These are phyloP conservation scores for Aspergillus sp. DNA, from an alignment of 2,329 filamentous ascomycete genomes.

Conservation along the genomic window DNA sequence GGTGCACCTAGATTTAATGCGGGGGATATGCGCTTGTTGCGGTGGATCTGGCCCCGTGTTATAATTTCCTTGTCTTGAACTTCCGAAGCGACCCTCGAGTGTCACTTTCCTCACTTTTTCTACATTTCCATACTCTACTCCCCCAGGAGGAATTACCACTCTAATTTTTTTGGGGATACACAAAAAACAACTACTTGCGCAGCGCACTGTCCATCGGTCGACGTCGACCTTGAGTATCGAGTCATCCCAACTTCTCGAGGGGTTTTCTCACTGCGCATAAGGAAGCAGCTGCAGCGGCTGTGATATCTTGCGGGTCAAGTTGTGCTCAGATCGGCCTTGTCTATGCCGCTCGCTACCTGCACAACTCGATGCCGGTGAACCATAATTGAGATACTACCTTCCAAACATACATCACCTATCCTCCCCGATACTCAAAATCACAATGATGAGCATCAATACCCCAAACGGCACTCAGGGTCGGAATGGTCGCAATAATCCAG, in stretches of 20 bases:
- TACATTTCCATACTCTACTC: background rate
- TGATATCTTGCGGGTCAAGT: slow-evolving; percentile 20
- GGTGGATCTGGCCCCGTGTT: slow-evolving; percentile 14
- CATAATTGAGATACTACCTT: slow-evolving; percentile 3
- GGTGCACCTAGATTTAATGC: slow-evolving; percentile 15
- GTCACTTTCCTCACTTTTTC: background rate
- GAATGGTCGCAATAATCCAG: slow-evolving; percentile 50
- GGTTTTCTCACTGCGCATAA: background rate
- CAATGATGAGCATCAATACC: slow-evolving; percentile 32
- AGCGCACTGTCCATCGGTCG: slow-evolving; percentile 13
- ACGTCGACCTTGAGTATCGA: slow-evolving; percentile 10
- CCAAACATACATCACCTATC: background rate
- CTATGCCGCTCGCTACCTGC: slow-evolving; percentile 23
- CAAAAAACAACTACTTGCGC: slow-evolving; percentile 1
- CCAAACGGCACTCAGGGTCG: slow-evolving; percentile 29
- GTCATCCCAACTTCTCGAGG: background rate
- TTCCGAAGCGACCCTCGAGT: background rate
- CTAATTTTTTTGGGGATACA: background rate
- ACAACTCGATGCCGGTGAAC: slow-evolving; percentile 21
- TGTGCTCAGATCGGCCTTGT: slow-evolving; percentile 27
- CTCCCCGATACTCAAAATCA: background rate
- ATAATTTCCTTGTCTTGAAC: slow-evolving; percentile 14
- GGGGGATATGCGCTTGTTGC: slow-evolving; percentile 17
- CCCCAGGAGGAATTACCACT: background rate
- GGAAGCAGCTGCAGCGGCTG: background rate